Percentiles rank a stretch among this genome's conserved stretches.
phyloP scores from a whole-genome alignment of 306 rosid genomes.

The Cotoneaster glaucophyllus region DNA sequence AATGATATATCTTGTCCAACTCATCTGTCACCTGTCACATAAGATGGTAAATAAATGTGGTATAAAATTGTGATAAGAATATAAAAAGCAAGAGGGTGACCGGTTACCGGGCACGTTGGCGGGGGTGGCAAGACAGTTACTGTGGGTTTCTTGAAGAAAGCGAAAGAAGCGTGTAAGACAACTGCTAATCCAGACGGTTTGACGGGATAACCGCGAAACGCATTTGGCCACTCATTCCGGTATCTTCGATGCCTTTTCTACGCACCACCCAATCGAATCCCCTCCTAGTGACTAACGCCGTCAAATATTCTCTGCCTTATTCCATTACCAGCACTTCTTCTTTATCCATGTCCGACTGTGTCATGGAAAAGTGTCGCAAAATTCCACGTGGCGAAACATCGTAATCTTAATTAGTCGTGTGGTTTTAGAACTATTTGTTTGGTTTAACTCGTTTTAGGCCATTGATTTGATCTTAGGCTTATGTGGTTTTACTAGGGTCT shows the following conservation, averaged over 20 bases:
- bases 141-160: neutral
- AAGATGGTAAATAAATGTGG: too few species aligned
- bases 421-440: neutral
- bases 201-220: neutral
- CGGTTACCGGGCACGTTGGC: neutral
- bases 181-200: neutral
- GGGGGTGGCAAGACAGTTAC: neutral
- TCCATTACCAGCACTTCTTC: neutral
- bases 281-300: neutral
- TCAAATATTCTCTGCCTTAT: neutral
- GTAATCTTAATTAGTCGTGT: neutral
- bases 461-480: neutral
- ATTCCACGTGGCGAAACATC: neutral
- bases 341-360: neutral
- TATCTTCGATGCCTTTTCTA: neutral
- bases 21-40: too few species aligned
- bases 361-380: neutral
- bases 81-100: neutral
- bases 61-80: too few species aligned
- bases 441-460: neutral
- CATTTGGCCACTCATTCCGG: constrained; percentile 14
- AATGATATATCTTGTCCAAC: too few species aligned
- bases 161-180: constrained; percentile 4
- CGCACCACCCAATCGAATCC: neutral
- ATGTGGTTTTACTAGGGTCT: too few species aligned